Base-by-base conservation (phyloP, 179 eudicot species). In the Heliamphora pulchella region DNA sequence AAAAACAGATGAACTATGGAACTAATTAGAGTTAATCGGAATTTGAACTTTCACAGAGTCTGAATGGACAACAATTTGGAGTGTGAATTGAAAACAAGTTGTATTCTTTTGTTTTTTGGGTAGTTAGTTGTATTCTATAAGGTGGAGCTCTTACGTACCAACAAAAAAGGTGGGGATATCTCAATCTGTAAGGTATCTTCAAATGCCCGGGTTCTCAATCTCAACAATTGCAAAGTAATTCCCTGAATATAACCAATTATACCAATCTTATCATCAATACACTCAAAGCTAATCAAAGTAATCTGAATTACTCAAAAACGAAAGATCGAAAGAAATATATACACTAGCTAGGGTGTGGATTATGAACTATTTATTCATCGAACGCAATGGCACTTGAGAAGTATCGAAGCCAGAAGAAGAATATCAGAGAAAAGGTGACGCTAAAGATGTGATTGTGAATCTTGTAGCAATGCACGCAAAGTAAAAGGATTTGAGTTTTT, bases 401-500 rank as follows among this genome's bases (percentile, higher is more conserved):
- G 10, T 17, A 43, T 64, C 68, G 71, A 58, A 59, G 17, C 17
- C 9, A 39, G 71, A 39, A 67, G 41, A 71, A 47, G 48, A 74
- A 0, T 2, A 22, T 73, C n/a, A 57, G 50, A 74, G 71, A 63
- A 71, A 76, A 75, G 74, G 39, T 78, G 75, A 76, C 50, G 80
- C 41, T 47, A 66, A 57, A 61, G 18, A 55, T 57, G 79, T 76
- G 82, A 75, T 47, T 41, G 14, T 14, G 14, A 75, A 63, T 20
- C 64, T 71, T 82, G 68, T 31, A 15, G 74, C 73, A 48, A 55
- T 31, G 78, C 77, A 83, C 82, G 85, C 82, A 83, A 83, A 83
- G 85, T 54, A 58, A 65, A 65, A 53, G 75, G 81, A 47, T n/a
- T 54, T 74, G 77, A 74, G 31, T 31, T 5, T 68, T 5, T 3